Evolutionary conservation across 2,329 filamentous ascomycete genomes (phyloP).

Genomic region (Pseudogymnoascus sp.): DNA sequence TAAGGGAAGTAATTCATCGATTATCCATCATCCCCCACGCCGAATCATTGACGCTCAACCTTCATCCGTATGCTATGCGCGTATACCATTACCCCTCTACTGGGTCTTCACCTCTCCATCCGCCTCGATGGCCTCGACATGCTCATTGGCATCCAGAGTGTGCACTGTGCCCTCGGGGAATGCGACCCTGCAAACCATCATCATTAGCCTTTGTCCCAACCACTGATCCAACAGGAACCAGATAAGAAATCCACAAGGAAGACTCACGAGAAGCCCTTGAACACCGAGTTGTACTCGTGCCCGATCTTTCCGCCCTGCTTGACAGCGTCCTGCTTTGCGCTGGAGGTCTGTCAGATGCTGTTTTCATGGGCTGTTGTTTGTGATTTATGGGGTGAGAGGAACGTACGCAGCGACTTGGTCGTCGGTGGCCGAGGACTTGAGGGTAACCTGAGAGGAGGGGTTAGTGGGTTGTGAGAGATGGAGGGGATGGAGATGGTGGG

Average conservation of each 20-base stretch:
- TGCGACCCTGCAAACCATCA: constrained; percentile 49
- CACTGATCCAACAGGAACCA: neutral
- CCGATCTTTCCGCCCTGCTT: constrained; percentile 76
- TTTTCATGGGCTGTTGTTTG: neutral
- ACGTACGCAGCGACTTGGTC: constrained; percentile 60
- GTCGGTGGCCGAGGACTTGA: constrained; percentile 59
- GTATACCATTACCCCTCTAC: constrained; percentile 36
- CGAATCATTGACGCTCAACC: neutral
- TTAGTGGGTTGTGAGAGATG: neutral
- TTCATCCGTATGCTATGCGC: neutral
- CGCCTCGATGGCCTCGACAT: constrained; percentile 65
- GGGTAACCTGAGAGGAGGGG: constrained; percentile 54
- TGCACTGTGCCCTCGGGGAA: constrained; percentile 59
- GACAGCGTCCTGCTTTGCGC: constrained; percentile 66
- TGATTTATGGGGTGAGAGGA: neutral
- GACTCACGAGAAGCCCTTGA: constrained; percentile 88
- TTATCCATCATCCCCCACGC: neutral
- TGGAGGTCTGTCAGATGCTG: constrained; percentile 27
- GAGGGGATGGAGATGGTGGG: neutral
- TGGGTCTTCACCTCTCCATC: constrained; percentile 65
- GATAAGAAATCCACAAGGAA: neutral
- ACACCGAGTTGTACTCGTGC: constrained; percentile 67
- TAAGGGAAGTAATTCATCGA: neutral
- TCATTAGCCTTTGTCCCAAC: neutral
- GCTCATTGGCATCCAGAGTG: constrained; percentile 58